phyloP scores from a whole-genome alignment of 441 rosid genomes.

The Adansonia rubrostipa region DNA sequence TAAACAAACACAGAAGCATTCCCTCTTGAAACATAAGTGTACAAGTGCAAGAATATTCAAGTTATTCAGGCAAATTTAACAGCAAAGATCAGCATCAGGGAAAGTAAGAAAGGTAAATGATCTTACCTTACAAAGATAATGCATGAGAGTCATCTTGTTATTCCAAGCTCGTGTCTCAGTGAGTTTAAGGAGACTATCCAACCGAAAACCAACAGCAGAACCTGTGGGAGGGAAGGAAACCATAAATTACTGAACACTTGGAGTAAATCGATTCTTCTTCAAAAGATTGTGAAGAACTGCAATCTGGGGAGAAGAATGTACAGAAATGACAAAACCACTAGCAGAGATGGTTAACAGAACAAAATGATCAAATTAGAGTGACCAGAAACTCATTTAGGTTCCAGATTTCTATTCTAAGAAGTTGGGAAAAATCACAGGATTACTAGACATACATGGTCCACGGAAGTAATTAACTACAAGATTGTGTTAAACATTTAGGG shows the following conservation, averaged over 20 bases:
- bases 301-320: background rate
- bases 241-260: constrained; percentile 21
- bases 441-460: background rate
- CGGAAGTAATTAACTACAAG: background rate
- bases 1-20: background rate
- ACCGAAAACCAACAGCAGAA: constrained; percentile 91
- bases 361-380: background rate
- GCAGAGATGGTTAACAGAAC: background rate
- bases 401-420: background rate
- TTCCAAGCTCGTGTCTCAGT: constrained; percentile 85
- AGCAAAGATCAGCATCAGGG: background rate
- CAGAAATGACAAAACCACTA: background rate
- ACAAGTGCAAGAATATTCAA: background rate
- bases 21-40: background rate
- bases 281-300: constrained; percentile 10
- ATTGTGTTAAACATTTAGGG: constrained; percentile 1
- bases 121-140: constrained; percentile 93
- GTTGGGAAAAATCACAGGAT: background rate
- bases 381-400: constrained; percentile 10
- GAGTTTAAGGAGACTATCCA: constrained; percentile 97
- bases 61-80: constrained; percentile 20
- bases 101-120: background rate
- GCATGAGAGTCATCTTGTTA: constrained; percentile 98
- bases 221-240: constrained; percentile 48
- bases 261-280: constrained; percentile 8